These are phyloP conservation scores for Croton setiger DNA, from an alignment of 441 rosid genomes.

Conservation along the genomic window DNA sequence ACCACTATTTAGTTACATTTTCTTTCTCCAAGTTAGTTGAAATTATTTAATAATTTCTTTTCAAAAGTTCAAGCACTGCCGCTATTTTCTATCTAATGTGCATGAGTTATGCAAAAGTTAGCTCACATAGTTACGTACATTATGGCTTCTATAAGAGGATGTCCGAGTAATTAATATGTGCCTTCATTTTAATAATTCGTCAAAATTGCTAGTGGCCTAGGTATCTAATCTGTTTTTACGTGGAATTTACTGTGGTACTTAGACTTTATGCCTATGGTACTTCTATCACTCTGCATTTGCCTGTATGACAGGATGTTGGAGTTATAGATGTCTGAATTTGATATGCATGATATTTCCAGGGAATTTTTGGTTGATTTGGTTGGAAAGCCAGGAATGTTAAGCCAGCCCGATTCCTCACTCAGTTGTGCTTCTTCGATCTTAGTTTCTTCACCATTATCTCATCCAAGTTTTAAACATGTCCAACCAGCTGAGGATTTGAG, in stretches of 20 bases:
- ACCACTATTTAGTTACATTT: not conserved
- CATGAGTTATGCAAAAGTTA: not conserved
- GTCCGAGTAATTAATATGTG: not conserved
- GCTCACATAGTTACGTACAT: not conserved
- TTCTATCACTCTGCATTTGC: slow-evolving; percentile 12
- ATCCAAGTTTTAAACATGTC: slow-evolving; percentile 61
- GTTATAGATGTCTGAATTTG: slow-evolving; percentile 15
- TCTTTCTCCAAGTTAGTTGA: not conserved
- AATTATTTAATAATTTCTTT: not conserved
- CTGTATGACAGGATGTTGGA: not conserved
- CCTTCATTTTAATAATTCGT: not conserved
- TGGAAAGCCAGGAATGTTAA: slow-evolving; percentile 75
- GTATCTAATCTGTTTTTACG: not conserved
- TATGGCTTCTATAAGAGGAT: not conserved
- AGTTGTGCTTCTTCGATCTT: slow-evolving; percentile 80
- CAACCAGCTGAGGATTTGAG: slow-evolving; percentile 61
- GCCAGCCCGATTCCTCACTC: slow-evolving; percentile 83
- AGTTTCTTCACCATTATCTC: slow-evolving; percentile 84
- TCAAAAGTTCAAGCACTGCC: not conserved
- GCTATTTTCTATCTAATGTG: not conserved
- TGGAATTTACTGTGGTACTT: slow-evolving; percentile 5
- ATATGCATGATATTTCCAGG: slow-evolving; percentile 41
- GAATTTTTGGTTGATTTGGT: slow-evolving; percentile 88
- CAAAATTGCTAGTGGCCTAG: not conserved
- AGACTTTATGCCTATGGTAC: slow-evolving; percentile 2